Base-by-base conservation (phyloP, 2,329 filamentous ascomycete genomes). In the Pestalotiopsis sp. region DNA sequence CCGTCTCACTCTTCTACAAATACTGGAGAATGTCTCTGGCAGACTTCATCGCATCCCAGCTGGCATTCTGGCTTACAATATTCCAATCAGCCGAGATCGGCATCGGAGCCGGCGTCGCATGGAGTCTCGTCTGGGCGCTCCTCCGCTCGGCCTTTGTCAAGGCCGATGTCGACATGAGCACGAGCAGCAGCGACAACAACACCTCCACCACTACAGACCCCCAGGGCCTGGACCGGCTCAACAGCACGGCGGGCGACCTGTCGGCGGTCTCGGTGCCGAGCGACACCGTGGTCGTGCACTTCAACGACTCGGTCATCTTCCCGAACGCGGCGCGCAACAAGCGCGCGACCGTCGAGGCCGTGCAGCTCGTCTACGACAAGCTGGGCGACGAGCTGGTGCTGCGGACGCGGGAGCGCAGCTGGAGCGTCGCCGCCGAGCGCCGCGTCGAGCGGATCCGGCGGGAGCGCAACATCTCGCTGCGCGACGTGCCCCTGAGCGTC, bases 21-120 rank as follows among this genome's bases (percentile, higher is more conserved):
- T 91, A 89, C 79, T 92, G 89, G 88, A 87, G 86, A 71, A 87
- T 88, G 2, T 91, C 88, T 0, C 82, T 91, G 3, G 86, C 88
- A 14, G 90, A 92, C 77, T 91, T 91, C 72, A 83, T 89, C 65
- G 86, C 87, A 0, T 85, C 87, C 36, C 89, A 90, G 85, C 81
- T 91, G 38, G 85, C 88, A 4, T 87, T 91, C 73, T 91, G 89
- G 86, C 81, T 91, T 3, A 89, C 88, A 0, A 83, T 91, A 11
- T 90, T 91, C 72, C 85, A 86, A 2, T 86, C 84, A 0, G 88
- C 87, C 1, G 87, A 90, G 72, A 82, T 87, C 45, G 90, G 89
- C 13, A 89, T 91, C 57, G 88, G 82, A 23, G 79, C 80, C 23
- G 85, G 88, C 1, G 88, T 90, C 1, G 88, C 84, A 7, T 92